Base-by-base conservation (phyloP, 805 yeast genomes). In the Nakazawaea pomicola region DNA sequence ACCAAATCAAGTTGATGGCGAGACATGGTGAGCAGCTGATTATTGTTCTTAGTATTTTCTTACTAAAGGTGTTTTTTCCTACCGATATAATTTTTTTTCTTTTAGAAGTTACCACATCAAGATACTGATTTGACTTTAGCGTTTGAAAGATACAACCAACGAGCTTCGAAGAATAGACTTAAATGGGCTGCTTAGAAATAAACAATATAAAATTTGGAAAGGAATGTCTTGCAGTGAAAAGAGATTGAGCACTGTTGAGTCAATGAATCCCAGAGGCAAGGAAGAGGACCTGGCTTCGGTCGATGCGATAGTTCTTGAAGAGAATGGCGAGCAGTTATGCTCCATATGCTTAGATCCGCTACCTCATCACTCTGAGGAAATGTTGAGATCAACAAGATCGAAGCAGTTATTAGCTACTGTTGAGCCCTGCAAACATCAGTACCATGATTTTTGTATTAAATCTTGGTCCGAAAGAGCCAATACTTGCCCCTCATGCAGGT, bases 1-100 rank as follows among this genome's bases (percentile, higher is more conserved):
- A 84, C 74, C 19, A 89, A 69, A 56, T 90, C 97, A 38, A 80
- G 78, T 60, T 89, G 95, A 60, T 89, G 96, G 41, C 93, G 80
- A 3, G 95, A 86, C 96, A 89, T 88, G 6, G 4, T 37, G 10
- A 10, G 36, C n/a, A n/a, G 7, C 6, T 11, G 8, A 14, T n/a
- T n/a, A n/a, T 31, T n/a, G 15, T 31, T 31, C 21, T 31, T 9
- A 28, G 16, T 28, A 6, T 23, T 23, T 33, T 33, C 17, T 33
- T 9, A 19, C 28, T 11, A 8, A 8, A 23, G 10, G 25, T 23
- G 25, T 23, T 23, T 23, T 23, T 8, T 23, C 7, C 25, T 14
- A 25, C 4, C 10, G 19, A 4, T 36, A 28, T 36, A 28, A 28
- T 36, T 25, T 36, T 20, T 11, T 12, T 25, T 36, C n/a, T 18